phyloP scores from a whole-genome alignment of 176 grass and related monocot species.

The Tillandsia leiboldiana region DNA sequence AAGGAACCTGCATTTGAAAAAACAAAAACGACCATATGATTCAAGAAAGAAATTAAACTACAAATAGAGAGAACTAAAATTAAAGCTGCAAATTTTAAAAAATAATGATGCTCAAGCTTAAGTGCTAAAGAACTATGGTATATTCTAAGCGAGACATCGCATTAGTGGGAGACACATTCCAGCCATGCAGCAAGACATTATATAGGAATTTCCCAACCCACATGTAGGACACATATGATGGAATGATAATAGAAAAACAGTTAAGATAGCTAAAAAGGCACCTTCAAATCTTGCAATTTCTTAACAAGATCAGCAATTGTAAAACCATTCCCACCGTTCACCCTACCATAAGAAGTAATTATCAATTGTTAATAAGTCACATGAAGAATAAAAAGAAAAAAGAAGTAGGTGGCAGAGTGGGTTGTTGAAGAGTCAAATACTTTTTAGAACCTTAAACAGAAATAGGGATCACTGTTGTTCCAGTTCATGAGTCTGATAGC shows the following conservation, averaged over 20 bases:
- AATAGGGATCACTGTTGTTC: conserved; percentile 88
- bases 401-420: conserved; percentile 2
- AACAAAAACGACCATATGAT: not conserved
- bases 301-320: conserved; percentile 61
- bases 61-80: too few relatives aligned
- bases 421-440: conserved; percentile 9
- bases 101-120: too few relatives aligned
- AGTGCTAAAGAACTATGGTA: too few relatives aligned
- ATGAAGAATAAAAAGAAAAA: conserved; percentile 14
- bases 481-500: conserved; percentile 85
- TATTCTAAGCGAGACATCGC: too few relatives aligned
- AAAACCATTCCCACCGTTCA: conserved; percentile 75
- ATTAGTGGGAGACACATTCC: too few relatives aligned
- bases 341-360: conserved; percentile 38
- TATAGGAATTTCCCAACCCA: too few relatives aligned
- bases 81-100: too few relatives aligned
- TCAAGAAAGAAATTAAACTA: too few relatives aligned
- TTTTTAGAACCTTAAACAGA: conserved; percentile 61
- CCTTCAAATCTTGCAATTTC: conserved; percentile 64
- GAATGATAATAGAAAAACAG: conserved; percentile 3
- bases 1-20: conserved; percentile 50
- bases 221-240: too few relatives aligned
- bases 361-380: conserved; percentile 14
- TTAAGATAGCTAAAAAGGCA: conserved; percentile 28
- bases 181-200: too few relatives aligned